Evolutionary conservation across 768 basidiomycete genomes (phyloP).

Genomic region (Tulasnella sp.): DNA sequence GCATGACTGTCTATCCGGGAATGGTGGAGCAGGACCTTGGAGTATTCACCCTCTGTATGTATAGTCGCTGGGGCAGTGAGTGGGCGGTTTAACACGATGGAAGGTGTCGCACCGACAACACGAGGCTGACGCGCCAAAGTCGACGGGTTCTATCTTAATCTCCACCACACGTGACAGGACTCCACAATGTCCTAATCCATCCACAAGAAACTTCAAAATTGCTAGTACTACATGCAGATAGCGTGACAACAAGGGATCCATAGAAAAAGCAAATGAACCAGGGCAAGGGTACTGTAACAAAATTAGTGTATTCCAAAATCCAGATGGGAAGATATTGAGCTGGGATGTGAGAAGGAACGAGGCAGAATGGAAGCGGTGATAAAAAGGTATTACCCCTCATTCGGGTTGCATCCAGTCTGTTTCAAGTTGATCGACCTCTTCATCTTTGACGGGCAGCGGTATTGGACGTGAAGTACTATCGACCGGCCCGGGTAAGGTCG

Average conservation of each 20-base stretch:
- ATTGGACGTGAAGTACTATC: too few species aligned
- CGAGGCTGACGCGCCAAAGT: neutral
- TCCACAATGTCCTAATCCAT: too few species aligned
- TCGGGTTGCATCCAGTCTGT: constrained; percentile 14
- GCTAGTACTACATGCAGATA: too few species aligned
- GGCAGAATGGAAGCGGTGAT: too few species aligned
- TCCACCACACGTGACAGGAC: too few species aligned
- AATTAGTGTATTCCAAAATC: too few species aligned
- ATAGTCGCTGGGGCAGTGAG: neutral
- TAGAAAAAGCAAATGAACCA: too few species aligned
- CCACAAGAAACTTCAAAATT: too few species aligned
- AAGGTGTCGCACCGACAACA: neutral
- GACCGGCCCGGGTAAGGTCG: neutral
- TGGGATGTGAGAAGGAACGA: too few species aligned
- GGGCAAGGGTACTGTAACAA: too few species aligned
- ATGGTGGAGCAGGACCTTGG: neutral
- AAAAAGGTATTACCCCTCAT: neutral
- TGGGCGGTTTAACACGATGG: neutral
- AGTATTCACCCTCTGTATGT: neutral
- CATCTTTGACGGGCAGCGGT: neutral
- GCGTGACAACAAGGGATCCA: too few species aligned
- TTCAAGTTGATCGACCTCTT: constrained; percentile 11
- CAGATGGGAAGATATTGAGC: too few species aligned
- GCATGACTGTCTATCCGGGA: constrained; percentile 1
- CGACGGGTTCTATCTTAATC: neutral